A percentile compares a stretch with the other conserved stretches of the same genome.
Evolutionary conservation across 441 rosid genomes (phyloP).

Genomic region (Corymbia calophylla): DNA sequence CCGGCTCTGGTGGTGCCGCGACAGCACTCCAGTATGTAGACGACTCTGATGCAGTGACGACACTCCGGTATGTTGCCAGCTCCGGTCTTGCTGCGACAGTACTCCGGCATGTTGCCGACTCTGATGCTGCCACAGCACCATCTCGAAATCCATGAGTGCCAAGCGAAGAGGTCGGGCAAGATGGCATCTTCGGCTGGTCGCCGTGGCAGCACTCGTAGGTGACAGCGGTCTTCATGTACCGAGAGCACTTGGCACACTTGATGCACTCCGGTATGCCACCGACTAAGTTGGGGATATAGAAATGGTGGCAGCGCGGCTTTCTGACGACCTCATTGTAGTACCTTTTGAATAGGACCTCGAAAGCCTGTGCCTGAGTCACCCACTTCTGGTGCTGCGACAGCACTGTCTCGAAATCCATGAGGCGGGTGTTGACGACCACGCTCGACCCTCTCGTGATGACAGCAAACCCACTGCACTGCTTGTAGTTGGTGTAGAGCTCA

Average conservation of each 20-base stretch:
- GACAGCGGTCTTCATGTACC: neutral
- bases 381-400: neutral
- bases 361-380: neutral
- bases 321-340: neutral
- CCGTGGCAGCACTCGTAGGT: neutral
- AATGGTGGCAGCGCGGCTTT: neutral
- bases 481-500: neutral
- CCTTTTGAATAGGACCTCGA: neutral
- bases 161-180: neutral
- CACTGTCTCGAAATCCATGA: neutral
- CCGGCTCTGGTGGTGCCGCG: neutral
- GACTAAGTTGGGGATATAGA: neutral
- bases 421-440: neutral
- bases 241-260: neutral
- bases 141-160: neutral
- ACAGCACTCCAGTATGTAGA: neutral
- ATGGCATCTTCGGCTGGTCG: neutral
- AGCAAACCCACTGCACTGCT: neutral
- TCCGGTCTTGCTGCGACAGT: neutral
- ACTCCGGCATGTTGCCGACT: neutral
- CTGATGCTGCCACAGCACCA: neutral
- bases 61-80: neutral
- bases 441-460: neutral
- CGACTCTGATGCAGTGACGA: neutral
- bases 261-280: neutral